These are phyloP conservation scores for Hypoxylon sp. DNA, from an alignment of 2,329 filamentous ascomycete species.

Conservation along the genomic window DNA sequence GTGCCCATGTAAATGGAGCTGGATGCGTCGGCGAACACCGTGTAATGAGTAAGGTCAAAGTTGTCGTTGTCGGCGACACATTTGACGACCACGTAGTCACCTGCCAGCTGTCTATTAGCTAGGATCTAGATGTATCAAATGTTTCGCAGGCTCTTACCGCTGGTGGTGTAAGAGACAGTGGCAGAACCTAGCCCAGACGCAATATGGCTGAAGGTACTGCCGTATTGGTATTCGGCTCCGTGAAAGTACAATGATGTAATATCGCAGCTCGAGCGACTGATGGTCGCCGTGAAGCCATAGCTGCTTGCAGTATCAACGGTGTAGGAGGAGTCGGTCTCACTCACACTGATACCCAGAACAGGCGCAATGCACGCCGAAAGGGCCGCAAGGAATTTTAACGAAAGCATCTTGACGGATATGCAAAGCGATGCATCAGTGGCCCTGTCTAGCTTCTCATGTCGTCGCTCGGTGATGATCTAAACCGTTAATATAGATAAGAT, in stretches of 20 bases:
- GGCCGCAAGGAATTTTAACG: slow-evolving; percentile 33
- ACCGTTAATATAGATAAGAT: slow-evolving; percentile 30
- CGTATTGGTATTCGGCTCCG: slow-evolving; percentile 66
- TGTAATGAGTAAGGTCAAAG: slow-evolving; percentile 66
- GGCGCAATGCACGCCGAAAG: slow-evolving; percentile 48
- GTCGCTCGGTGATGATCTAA: slow-evolving; percentile 15
- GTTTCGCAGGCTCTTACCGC: slow-evolving; percentile 54
- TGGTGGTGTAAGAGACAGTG: slow-evolving; percentile 60
- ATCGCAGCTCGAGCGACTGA: slow-evolving; percentile 62
- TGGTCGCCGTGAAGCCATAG: slow-evolving; percentile 51
- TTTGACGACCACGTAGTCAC: slow-evolving; percentile 68
- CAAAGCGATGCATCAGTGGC: slow-evolving; percentile 14
- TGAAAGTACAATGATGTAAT: slow-evolving; percentile 68
- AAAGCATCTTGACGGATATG: slow-evolving; percentile 40
- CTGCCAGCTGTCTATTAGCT: slow-evolving; percentile 60
- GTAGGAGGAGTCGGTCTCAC: slow-evolving; percentile 44
- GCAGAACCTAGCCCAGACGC: slow-evolving; percentile 67
- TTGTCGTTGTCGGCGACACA: slow-evolving; percentile 63
- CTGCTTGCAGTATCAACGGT: slow-evolving; percentile 50
- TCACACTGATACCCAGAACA: slow-evolving; percentile 50
- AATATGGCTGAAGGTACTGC: slow-evolving; percentile 65
- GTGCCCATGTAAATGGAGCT: slow-evolving; percentile 67
- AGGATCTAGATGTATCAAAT: slow-evolving; percentile 50
- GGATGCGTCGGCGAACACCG: slow-evolving; percentile 65
- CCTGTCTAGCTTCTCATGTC: slow-evolving; percentile 23